Conservation (phyloP, 306 rosid genomes). For the Notholithocarpus densiflorus region DNA sequence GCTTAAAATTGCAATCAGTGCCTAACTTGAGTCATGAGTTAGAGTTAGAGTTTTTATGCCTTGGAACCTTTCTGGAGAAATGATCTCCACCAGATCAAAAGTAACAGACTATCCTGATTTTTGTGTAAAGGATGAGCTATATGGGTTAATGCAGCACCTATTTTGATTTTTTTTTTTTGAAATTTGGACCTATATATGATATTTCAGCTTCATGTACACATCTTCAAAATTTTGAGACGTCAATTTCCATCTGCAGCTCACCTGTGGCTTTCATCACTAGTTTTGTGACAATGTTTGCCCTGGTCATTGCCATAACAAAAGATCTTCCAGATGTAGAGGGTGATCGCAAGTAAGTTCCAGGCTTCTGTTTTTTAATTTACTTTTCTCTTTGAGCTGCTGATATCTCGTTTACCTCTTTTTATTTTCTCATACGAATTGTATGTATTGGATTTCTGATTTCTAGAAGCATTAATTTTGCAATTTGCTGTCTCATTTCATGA, state of each 20-base stretch:
- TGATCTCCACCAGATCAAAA: not conserved
- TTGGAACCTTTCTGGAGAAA: not conserved
- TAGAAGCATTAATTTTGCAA: not conserved
- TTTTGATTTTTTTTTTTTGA: not conserved
- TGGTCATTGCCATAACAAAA: conserved; percentile 95
- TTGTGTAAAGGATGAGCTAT: not conserved
- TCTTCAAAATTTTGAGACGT: conserved; percentile 16
- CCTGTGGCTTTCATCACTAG: conserved; percentile 90
- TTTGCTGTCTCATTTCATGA: not conserved
- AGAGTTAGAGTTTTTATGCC: not conserved
- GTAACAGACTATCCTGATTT: too few relatives aligned
- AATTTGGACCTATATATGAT: conserved; percentile 1
- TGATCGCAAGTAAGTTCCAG: conserved; percentile 75
- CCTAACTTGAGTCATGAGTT: not conserved
- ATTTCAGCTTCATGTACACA: not conserved
- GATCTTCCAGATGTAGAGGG: conserved; percentile 99
- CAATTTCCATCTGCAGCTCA: conserved; percentile 58
- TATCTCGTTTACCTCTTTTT: not conserved
- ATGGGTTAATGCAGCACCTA: not conserved
- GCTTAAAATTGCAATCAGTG: not conserved
- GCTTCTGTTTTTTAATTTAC: conserved; percentile 10
- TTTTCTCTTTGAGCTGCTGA: conserved; percentile 18
- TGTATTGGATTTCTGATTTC: not conserved
- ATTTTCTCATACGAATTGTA: not conserved
- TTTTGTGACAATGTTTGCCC: conserved; percentile 87